phyloP scores from a whole-genome alignment of 208 protist genomes.

The Acanthamoeba culbertsoni region DNA sequence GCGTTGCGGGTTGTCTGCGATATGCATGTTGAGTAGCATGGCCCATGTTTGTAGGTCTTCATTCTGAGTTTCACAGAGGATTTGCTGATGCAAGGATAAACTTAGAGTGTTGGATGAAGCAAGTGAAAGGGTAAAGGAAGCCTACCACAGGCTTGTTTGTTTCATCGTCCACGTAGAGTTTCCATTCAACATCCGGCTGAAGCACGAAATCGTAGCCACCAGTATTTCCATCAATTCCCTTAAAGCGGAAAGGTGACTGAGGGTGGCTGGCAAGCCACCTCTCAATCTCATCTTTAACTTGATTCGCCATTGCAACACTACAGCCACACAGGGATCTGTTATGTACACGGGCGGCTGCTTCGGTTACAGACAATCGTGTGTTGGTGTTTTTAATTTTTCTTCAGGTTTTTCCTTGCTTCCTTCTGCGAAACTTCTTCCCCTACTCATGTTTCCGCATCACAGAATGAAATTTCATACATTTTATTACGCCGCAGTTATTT shows the following conservation, averaged over 20 bases:
- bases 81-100: not conserved
- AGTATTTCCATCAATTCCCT: not conserved
- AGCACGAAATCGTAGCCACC: not conserved
- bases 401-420: too few relatives aligned
- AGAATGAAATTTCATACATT: too few relatives aligned
- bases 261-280: conserved; percentile 28
- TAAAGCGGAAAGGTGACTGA: not conserved
- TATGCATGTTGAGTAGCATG: conserved; percentile 48
- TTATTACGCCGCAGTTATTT: too few relatives aligned
- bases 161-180: conserved; percentile 40
- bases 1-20: conserved; percentile 12
- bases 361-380: too few relatives aligned
- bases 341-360: too few relatives aligned
- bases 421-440: too few relatives aligned
- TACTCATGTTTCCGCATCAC: too few relatives aligned
- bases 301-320: too few relatives aligned
- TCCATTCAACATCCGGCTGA: not conserved
- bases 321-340: too few relatives aligned
- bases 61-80: conserved; percentile 1
- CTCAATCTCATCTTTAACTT: conserved; percentile 51
- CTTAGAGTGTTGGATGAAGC: not conserved
- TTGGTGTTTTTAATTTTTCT: too few relatives aligned
- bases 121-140: not conserved
- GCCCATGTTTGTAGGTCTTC: not conserved
- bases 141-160: conserved; percentile 43